Base-by-base conservation (phyloP, 2,329 filamentous ascomycete genomes). In the Claviceps arundinis region DNA sequence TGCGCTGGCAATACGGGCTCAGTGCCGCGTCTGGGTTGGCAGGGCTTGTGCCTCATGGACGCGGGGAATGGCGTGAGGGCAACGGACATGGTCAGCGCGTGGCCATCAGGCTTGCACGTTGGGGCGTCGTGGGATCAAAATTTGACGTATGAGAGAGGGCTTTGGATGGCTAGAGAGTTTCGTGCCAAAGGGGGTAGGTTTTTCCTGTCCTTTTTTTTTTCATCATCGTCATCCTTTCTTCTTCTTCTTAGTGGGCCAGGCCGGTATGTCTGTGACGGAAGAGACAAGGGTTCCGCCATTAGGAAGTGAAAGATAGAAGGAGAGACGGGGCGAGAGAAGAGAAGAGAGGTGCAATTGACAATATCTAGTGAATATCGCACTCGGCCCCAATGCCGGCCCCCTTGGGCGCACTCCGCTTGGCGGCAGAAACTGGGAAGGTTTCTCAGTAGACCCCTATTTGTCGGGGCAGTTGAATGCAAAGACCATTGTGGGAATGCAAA, bases 361-460 rank as follows among this genome's bases (percentile, higher is more conserved):
- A n/a, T 9, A 63, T 74, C 83, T 44, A 64, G 75, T 83, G 46
- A 85, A 89, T 60, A 74, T 88, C 37, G 77, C 81, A 44, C 73
- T 90, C 9, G 85, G 85, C 0, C 86, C 86, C 0, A 76, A 77
- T 8, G 83, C 87, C 45, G 86, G 85, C 0, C 78, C 87, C 0
- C 62, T 89, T 1, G 86, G 86, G 2, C 73, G 85, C 17, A 84
- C 85, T 50, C 84, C 85, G 0, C 72, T 80, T 11, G 85, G 82
- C 3, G 86, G 85, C 0, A 75, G 86, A 34, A 87, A 81, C 56
- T 89, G 85, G 85, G 85, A 89, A 63, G 81, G 80, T 0, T 89
- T 89, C 61, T 84, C 82, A 1, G 69, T 78, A 3, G 85, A 89
- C 59, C 84, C 85, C 0, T 81, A 81, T 14, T 73, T 89, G 6